Conservation (phyloP, 352 stramenopile genomes). For the Thraustochytrium striatum region DNA sequence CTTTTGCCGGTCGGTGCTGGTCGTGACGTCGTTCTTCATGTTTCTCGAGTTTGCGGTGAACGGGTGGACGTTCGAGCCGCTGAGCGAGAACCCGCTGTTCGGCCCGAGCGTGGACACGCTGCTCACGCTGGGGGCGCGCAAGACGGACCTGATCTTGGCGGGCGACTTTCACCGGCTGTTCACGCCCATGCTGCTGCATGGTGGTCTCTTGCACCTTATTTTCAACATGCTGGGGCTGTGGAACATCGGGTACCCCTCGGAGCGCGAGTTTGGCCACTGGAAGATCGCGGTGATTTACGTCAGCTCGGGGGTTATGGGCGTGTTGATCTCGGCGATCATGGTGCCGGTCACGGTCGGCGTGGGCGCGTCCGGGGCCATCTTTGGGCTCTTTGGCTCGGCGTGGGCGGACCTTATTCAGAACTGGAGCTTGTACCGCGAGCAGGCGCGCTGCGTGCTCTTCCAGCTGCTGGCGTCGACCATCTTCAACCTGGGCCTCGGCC, state of each 20-base stretch:
- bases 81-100: conserved; percentile 68
- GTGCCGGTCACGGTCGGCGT: conserved; percentile 64
- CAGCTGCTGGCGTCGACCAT: conserved; percentile 62
- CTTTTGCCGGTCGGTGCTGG: conserved; percentile 21
- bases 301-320: conserved; percentile 60
- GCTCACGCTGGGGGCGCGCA: conserved; percentile 61
- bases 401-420: conserved; percentile 68
- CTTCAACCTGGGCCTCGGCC: conserved; percentile 65
- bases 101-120: conserved; percentile 61
- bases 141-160: conserved; percentile 59
- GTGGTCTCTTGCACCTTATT: conserved; percentile 64
- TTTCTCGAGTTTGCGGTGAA: conserved; percentile 63
- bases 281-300: conserved; percentile 59
- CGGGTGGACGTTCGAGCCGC: conserved; percentile 64
- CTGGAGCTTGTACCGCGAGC: conserved; percentile 54
- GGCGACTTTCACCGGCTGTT: conserved; percentile 66
- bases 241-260: conserved; percentile 62
- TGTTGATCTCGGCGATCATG: conserved; percentile 62
- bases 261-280: conserved; percentile 62
- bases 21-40: conserved; percentile 59
- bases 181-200: conserved; percentile 67
- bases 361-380: conserved; percentile 66
- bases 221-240: conserved; percentile 63
- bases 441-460: conserved; percentile 52
- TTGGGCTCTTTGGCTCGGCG: conserved; percentile 66